Base-by-base conservation (phyloP, 208 protist genomes). In the Willaertia magna region DNA sequence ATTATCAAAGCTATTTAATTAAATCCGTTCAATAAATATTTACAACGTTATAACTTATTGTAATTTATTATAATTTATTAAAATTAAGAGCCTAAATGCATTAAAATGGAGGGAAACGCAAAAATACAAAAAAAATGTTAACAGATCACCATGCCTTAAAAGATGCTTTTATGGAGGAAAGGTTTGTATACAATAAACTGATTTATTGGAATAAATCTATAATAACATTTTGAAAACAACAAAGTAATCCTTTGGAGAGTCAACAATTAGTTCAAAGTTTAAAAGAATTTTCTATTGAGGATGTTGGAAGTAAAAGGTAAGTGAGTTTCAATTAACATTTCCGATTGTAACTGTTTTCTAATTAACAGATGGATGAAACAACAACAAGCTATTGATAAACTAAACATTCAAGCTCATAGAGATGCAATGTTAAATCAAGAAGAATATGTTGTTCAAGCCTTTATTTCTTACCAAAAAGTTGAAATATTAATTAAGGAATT, bases 341-440 rank as follows among this genome's bases (percentile, higher is more conserved):
- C 4, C 12, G 47, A 49, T 16, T 49, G 47, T 49, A 12, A 49
- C 47, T 16, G 12, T 49, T 16, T 81, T 40, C 9, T 4, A 81
- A n/a, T n/a, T n/a, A n/a, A n/a, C n/a, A n/a, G 44, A 40, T 81
- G 76, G 76, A 81, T 81, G 76, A 81, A 81, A 81, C 76, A 81
- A 34, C 7, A 43, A 51, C 26, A 51, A 39, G 22, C 39, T 0
- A 39, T 81, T 39, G 44, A 81, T 14, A 46, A 26, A 42, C 26
- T 81, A 0, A 81, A 81, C 51, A 51, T 81, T 81, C 76, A 81
- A 34, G 76, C 76, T 16, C 76, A 81, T 51, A 40, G 51, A 47
- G n/a, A 81, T 51, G 76, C 44, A 16, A n/a, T n/a, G 26, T 16
- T 47, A 0, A 51, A 51, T 18, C 76, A 81, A 81, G 76, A 81